A percentile compares a stretch with the other conserved stretches of the same genome.
Conservation (phyloP, 345 rosid species). For the Lepidium aucheri region DNA sequence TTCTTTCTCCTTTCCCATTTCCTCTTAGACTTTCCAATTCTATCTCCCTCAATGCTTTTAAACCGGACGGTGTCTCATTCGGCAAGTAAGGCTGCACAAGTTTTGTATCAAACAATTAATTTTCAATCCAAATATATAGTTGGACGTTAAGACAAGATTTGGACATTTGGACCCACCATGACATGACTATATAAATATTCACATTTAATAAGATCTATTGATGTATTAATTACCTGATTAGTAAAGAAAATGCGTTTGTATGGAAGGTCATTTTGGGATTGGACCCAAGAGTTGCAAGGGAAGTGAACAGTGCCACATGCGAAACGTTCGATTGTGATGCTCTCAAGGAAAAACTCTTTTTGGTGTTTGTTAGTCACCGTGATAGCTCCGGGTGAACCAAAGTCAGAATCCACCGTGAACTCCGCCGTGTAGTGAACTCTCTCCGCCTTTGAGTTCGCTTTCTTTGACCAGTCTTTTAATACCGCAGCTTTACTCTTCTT, state of each 20-base stretch:
- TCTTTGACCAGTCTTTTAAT: constrained; percentile 80
- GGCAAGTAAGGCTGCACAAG: constrained; percentile 79
- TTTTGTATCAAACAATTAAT: neutral
- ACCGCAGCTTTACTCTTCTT: constrained; percentile 75
- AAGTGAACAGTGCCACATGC: constrained; percentile 80
- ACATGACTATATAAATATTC: neutral
- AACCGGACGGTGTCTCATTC: constrained; percentile 68
- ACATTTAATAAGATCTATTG: constrained; percentile 6
- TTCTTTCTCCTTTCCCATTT: constrained; percentile 58
- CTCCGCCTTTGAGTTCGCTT: constrained; percentile 63
- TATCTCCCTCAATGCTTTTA: constrained; percentile 53
- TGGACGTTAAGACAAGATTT: neutral
- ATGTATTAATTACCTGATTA: constrained; percentile 49
- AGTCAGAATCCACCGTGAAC: constrained; percentile 57
- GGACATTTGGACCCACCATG: constrained; percentile 16
- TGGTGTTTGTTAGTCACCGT: constrained; percentile 80
- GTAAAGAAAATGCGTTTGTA: constrained; percentile 67
- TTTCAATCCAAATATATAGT: neutral
- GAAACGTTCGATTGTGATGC: constrained; percentile 81
- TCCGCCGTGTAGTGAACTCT: constrained; percentile 84
- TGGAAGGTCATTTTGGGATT: constrained; percentile 58
- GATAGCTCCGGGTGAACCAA: constrained; percentile 90
- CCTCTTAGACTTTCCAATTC: constrained; percentile 72
- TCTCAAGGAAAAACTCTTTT: constrained; percentile 80
- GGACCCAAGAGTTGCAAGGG: constrained; percentile 96